Conservation (phyloP, 345 rosid genomes). For the Syzygium aqueum region DNA sequence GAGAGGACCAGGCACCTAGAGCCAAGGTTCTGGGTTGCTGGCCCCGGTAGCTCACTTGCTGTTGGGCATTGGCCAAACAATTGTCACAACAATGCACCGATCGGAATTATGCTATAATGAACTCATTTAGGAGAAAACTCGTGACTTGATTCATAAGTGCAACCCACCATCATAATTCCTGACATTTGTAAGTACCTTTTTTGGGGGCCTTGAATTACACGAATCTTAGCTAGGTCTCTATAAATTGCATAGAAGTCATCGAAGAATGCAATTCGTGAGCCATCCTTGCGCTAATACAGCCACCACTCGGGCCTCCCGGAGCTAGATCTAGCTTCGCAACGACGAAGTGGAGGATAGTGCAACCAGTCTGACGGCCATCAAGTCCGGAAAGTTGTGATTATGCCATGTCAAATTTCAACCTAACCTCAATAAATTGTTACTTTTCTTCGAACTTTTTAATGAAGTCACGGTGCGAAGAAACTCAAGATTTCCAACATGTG, state of each 20-base stretch:
- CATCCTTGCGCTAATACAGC: neutral
- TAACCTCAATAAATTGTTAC: neutral
- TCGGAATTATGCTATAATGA: neutral
- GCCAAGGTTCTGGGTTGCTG: neutral
- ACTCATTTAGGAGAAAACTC: neutral
- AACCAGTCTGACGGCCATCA: neutral
- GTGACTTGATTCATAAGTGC: neutral
- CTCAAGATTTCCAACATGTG: neutral
- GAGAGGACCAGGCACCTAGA: too few species aligned
- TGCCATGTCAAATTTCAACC: neutral
- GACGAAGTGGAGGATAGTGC: neutral
- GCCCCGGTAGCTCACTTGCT: neutral
- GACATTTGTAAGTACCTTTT: neutral
- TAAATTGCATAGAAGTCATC: neutral
- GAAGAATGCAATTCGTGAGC: neutral
- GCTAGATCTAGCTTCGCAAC: neutral
- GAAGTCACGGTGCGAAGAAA: neutral
- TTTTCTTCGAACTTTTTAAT: neutral
- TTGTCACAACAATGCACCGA: neutral
- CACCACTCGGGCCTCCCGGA: neutral
- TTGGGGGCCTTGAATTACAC: neutral
- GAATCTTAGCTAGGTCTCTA: neutral
- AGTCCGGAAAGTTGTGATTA: neutral
- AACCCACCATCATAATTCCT: neutral
- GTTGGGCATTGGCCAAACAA: neutral